phyloP scores from a whole-genome alignment of 225 moss, liverwort and hornwort species.

The Sphagnum contortum region DNA sequence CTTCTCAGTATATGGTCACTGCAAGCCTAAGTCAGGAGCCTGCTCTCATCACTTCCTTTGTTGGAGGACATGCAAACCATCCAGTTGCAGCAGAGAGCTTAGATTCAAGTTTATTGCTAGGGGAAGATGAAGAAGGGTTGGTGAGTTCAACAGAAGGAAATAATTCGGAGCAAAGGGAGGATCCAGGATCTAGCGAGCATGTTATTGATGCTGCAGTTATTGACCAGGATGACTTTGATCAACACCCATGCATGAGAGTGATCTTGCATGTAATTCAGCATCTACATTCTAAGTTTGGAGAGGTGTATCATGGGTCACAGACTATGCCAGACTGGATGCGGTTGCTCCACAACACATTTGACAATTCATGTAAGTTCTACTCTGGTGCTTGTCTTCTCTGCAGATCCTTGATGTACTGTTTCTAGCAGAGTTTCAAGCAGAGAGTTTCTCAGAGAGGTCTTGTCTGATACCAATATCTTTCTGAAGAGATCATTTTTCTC shows the following conservation, averaged over 20 bases:
- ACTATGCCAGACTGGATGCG: conserved; percentile 95
- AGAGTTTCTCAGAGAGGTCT: too few relatives aligned
- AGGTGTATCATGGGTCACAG: conserved; percentile 13
- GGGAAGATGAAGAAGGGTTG: conserved; percentile 22
- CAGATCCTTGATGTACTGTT: conserved; percentile 6
- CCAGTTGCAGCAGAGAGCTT: conserved; percentile 27
- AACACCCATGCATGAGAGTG: conserved; percentile 80
- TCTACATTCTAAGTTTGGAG: conserved; percentile 55
- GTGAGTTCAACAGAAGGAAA: conserved; percentile 10
- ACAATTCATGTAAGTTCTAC: conserved; percentile 36
- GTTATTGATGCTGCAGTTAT: conserved; percentile 31
- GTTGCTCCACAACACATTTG: conserved; percentile 54
- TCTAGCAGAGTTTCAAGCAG: too few relatives aligned
- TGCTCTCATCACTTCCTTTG: conserved; percentile 68
- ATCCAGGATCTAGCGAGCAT: conserved; percentile 18
- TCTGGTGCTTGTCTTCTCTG: conserved; percentile 1
- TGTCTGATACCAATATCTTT: too few relatives aligned
- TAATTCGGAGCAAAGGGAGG: not conserved
- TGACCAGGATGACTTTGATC: conserved; percentile 90
- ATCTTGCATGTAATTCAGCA: conserved; percentile 56
- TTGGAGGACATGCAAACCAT: conserved; percentile 22
- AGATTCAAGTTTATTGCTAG: conserved; percentile 26
- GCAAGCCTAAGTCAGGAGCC: conserved; percentile 87
- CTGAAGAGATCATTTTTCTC: too few relatives aligned
- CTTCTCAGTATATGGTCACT: conserved; percentile 76